Base-by-base conservation (phyloP, 352 stramenopile species). In the Pythium aphanidermatum region DNA sequence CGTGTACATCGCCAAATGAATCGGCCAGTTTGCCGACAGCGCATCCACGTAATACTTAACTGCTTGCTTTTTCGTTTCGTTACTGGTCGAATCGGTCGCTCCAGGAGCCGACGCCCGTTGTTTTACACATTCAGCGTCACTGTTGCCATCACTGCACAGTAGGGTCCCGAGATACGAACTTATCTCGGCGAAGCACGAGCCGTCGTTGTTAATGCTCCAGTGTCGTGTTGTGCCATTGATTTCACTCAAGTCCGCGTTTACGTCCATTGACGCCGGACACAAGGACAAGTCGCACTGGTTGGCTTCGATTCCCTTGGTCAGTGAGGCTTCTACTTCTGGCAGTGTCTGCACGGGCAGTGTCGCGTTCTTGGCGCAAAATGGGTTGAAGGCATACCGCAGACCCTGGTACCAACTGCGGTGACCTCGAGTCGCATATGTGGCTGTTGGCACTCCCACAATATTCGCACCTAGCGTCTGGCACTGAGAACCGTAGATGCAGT, bases 141-240 rank as follows among this genome's bases (percentile, higher is more conserved):
- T 62, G 31, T 83, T 77, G 42, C 72, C 69, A 2, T 58, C 50
- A 46, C 72, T 65, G 37, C 74, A 83, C 13, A 84, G 31, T 31
- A 74, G 79, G 11, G 64, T 46, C 1, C 74, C 74, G 12, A 64
- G 67, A 51, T 84, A 83, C 34, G 60, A 52, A 39, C 83, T 84
- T 29, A 74, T 73, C 3, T 60, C 48, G 5, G 74, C 58, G 40
- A 79, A 86, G 42, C 74, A 86, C n/a, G 60, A 74, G 40, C 74
- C 74, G 31, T 84, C 68, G 28, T 58, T 55, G 51, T 86, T 86
- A 41, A 83, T 76, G 5, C 70, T 68, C 74, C 74, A 86, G 78
- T 16, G 79, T 11, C 49, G 33, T 0, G 50, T 56, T 2, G 34
- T 38, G 2, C 35, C 39, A 45, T 77, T 46, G 27, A 81, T 74